Percentiles rank a stretch among this genome's conserved stretches.
These are phyloP conservation scores for Lepraria neglecta DNA, from an alignment of 495 filamentous ascomycete species.

Conservation along the genomic window DNA sequence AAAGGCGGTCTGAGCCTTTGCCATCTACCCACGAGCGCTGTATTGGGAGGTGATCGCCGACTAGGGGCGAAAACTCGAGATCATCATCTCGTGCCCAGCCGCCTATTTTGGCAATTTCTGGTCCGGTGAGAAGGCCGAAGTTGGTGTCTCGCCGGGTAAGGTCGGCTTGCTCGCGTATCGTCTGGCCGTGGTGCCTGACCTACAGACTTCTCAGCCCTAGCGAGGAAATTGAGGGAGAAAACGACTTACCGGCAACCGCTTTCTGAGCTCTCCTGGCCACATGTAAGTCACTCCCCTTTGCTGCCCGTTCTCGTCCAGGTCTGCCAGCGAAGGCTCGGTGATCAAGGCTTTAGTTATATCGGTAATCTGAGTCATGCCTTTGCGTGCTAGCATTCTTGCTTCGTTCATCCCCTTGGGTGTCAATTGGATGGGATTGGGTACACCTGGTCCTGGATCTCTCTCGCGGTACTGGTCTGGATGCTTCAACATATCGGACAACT, in stretches of 20 bases:
- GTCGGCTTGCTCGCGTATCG: constrained; percentile 20
- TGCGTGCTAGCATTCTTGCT: constrained; percentile 15
- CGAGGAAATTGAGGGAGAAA: not conserved
- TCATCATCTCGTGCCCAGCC: constrained; percentile 14
- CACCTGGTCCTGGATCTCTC: constrained; percentile 7
- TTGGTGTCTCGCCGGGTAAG: constrained; percentile 18
- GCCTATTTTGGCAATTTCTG: constrained; percentile 14
- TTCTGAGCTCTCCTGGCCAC: constrained; percentile 19
- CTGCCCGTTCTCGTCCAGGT: constrained; percentile 18
- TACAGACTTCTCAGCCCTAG: not conserved
- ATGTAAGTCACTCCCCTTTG: constrained; percentile 13
- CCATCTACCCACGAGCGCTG: constrained; percentile 11
- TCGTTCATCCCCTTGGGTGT: constrained; percentile 14
- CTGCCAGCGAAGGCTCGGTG: constrained; percentile 15
- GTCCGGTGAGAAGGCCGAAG: constrained; percentile 13
- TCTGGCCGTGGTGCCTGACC: constrained; percentile 18
- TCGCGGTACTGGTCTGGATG: constrained; percentile 17
- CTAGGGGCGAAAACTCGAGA: constrained; percentile 17
- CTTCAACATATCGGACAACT: constrained; percentile 23
- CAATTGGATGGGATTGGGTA: constrained; percentile 19
- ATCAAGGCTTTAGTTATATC: constrained; percentile 20
- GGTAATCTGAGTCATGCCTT: constrained; percentile 22
- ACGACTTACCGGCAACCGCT: constrained; percentile 15
- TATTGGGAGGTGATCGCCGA: constrained; percentile 9
- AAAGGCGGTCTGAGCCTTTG: constrained; percentile 10